Conservation (phyloP, 306 rosid species). For the Sphenostylis stenocarpa region DNA sequence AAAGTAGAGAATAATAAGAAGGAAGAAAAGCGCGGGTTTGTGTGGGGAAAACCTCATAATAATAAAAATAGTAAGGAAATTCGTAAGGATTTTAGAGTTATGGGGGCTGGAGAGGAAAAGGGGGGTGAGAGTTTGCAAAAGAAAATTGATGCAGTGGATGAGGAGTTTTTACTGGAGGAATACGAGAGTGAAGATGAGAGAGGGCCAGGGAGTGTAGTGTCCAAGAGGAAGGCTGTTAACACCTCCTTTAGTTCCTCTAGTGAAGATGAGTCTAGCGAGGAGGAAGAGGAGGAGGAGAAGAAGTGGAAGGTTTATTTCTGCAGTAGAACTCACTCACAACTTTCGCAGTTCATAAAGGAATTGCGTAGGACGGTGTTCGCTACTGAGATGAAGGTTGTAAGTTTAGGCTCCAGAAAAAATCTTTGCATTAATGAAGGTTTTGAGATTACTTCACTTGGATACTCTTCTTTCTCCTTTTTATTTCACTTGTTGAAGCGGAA, state of each 20-base stretch:
- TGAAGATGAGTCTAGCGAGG: constrained; percentile 58
- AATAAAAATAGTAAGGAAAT: constrained; percentile 10
- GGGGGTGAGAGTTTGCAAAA: constrained; percentile 34
- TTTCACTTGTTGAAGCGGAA: not conserved
- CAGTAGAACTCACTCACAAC: constrained; percentile 95
- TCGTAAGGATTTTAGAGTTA: constrained; percentile 37
- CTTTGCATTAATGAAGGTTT: constrained; percentile 88
- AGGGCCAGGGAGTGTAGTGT: constrained; percentile 26
- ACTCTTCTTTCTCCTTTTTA: not conserved
- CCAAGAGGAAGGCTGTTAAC: constrained; percentile 63
- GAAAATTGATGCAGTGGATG: constrained; percentile 41
- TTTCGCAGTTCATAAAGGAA: constrained; percentile 88
- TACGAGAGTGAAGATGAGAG: constrained; percentile 81
- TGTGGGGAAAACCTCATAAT: constrained; percentile 35
- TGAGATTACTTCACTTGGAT: constrained; percentile 10
- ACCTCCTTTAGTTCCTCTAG: constrained; percentile 58
- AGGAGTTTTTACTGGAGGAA: constrained; percentile 81
- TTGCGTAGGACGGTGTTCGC: constrained; percentile 71
- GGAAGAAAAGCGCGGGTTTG: constrained; percentile 36
- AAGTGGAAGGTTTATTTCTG: constrained; percentile 77
- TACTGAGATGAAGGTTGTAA: constrained; percentile 62
- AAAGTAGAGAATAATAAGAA: constrained; percentile 40
- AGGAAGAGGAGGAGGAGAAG: constrained; percentile 50
- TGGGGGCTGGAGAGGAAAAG: constrained; percentile 36
- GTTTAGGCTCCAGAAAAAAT: constrained; percentile 84